Evolutionary conservation across 495 filamentous ascomycete genomes (phyloP), one percentile per base, ranked within the genome.

Genomic region (Aspergillus panamensis): DNA sequence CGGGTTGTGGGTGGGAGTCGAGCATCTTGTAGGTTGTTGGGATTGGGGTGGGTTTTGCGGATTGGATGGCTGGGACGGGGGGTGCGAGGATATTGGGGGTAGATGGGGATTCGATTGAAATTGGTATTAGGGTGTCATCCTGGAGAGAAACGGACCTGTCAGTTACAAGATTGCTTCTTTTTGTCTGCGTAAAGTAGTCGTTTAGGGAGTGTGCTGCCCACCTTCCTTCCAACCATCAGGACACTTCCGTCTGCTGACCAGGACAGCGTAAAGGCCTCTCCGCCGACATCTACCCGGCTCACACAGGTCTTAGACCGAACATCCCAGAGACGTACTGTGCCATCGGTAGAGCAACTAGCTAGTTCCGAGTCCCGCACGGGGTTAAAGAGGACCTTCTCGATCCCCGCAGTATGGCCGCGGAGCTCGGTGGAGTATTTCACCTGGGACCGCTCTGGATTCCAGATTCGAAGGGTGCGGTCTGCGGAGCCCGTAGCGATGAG

Each of bases 311-410:
- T 93, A 20, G 82, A 89, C 60, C 92, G 81, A 16, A 96, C 90
- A 68, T 98, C 95, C 94, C 94, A 98, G 61, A 98, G 85, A 58
- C 88, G 84, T 58, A 96, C 88, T 14, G 87, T 86, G 1, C 92
- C 92, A 70, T 97, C 94, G 10, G 78, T 81, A 20, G 89, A 89
- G 60, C 91, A 85, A 63, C 90, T 96, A 40, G 89, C 92, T 5
- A 98, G 75, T 70, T 96, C 91, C 6, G 89, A 87, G 61, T 97
- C 92, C 62, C 88, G 90, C 6, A 83, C 82, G 3, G 94, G 94
- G 63, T 96, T 92, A 76, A 95, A 98, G 5, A 88, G 83, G 3
- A 97, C 87, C 59, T 90, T 88, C 71, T 97, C 93, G 16, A 97
- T 87, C 8, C 77, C 78, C 9, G 83, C 85, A 3, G 81, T 72